Evolutionary conservation across 495 filamentous ascomycete species (phyloP), one percentile per base, ranked within the genome.

Genomic region (Talaromyces adpressus): DNA sequence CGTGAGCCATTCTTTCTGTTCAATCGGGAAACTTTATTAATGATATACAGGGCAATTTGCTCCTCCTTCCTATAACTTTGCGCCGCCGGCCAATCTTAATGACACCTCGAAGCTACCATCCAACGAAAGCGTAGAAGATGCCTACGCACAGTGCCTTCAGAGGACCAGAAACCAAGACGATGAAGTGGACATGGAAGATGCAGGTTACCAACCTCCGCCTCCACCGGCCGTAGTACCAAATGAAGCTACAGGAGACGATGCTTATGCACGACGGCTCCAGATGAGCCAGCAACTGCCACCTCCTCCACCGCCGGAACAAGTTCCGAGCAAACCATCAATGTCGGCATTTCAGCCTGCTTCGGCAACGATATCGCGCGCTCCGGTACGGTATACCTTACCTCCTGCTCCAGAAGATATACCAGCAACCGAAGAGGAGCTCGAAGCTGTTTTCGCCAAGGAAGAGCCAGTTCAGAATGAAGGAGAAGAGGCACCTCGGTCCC

Each of bases 331-430:
- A 66, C 71, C 62, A 27, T 74, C 59, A 51, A 68, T 81, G 23
- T 70, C 80, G 16, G 63, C 73, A 11, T 64, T 81, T 59, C 73
- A 81, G 59, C 70, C 81, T 25, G 72, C 67, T 66, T 73, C 74
- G 18, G 78, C 80, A 41, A 87, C 84, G 14, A 96, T 97, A 68
- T 93, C 92, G 56, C 88, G 91, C 39, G 91, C 89, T 4, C 92
- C 93, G 1, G 89, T 98, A 57, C 90, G 89, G 60, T 97, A 97
- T 73, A 81, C 84, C 41, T 78, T 88, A 16, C 86, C 88, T 7
- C 74, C 86, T 7, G 75, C 87, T 5, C 78, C 86, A 16, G 73
- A 79, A 36, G 83, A 86, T 45, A 74, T 85, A 9, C 82, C 85
- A 4, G 74, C 76, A 12, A 77, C 84, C 0, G 83, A 87, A 69